Conservation (phyloP, 768 basidiomycete species). For the Suillus fuscotomentosus region DNA sequence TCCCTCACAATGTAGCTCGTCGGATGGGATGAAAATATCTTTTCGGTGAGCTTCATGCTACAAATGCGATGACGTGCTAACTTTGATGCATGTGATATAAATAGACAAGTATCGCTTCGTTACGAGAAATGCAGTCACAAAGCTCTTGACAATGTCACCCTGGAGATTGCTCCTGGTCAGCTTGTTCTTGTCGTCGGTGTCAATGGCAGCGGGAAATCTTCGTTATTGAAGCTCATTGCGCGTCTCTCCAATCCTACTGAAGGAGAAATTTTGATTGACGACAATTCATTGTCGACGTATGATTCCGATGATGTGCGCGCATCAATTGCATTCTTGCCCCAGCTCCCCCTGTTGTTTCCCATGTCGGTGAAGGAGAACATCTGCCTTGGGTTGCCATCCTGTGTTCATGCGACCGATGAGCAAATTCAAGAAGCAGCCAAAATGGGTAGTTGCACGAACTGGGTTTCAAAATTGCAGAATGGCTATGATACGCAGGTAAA, state of each 20-base stretch:
- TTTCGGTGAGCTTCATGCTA: slow-evolving; percentile 18
- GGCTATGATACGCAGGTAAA: slow-evolving; percentile 31
- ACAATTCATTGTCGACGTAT: slow-evolving; percentile 36
- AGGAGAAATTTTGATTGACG: slow-evolving; percentile 47
- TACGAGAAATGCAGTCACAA: slow-evolving; percentile 21
- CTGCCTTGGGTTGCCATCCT: slow-evolving; percentile 24
- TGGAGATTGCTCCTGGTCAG: slow-evolving; percentile 28
- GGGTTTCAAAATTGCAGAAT: slow-evolving; percentile 35
- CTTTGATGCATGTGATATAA: neutral
- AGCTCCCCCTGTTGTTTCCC: slow-evolving; percentile 49
- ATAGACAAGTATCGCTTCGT: slow-evolving; percentile 20
- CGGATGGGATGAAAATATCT: slow-evolving; percentile 25
- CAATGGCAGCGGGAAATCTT: slow-evolving; percentile 29
- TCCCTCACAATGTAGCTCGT: neutral
- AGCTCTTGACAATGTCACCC: slow-evolving; percentile 24
- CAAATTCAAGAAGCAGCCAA: slow-evolving; percentile 30
- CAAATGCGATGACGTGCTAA: neutral
- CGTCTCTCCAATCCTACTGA: slow-evolving; percentile 45
- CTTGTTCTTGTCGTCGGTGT: slow-evolving; percentile 31
- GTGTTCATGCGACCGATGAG: slow-evolving; percentile 15
- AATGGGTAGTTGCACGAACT: slow-evolving; percentile 26
- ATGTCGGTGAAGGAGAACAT: slow-evolving; percentile 46
- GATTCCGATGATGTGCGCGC: slow-evolving; percentile 38
- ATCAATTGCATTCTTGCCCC: slow-evolving; percentile 47
- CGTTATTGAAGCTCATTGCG: slow-evolving; percentile 47